Evolutionary conservation across 2,329 filamentous ascomycete genomes (phyloP).

Genomic region (Westerdykella aurantiaca): DNA sequence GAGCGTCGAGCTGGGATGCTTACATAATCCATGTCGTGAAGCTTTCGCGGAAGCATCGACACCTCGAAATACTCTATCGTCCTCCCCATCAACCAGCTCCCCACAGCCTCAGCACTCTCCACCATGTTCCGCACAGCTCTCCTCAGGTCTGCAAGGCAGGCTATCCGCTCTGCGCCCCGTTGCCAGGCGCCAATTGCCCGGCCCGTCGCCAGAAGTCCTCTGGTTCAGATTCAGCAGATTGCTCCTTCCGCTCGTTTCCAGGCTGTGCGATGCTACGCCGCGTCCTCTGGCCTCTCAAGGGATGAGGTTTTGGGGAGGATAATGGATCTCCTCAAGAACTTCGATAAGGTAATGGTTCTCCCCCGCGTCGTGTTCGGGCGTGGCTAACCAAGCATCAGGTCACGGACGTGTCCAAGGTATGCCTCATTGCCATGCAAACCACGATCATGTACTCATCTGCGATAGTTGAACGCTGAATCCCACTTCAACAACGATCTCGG

Average conservation of each 20-base stretch:
- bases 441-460: conserved; percentile 16
- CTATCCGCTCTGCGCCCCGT: conserved; percentile 39
- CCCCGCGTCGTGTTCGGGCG: conserved; percentile 6
- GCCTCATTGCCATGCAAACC: conserved; percentile 3
- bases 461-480: conserved; percentile 71
- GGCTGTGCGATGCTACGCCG: conserved; percentile 79
- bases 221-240: conserved; percentile 57
- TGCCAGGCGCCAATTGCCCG: conserved; percentile 50
- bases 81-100: conserved; percentile 10
- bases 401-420: conserved; percentile 54
- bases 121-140: conserved; percentile 87
- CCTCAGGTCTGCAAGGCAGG: conserved; percentile 65
- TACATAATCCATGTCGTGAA: background rate
- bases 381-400: conserved; percentile 50
- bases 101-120: conserved; percentile 19
- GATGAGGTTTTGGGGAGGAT: conserved; percentile 87
- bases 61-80: no score
- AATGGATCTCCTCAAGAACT: conserved; percentile 86
- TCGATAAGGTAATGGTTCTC: conserved; percentile 73
- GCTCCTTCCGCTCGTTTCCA: conserved; percentile 60
- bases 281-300: conserved; percentile 69
- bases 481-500: conserved; percentile 98
- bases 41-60: conserved; percentile 4
- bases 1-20: no score
- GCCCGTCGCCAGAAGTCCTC: conserved; percentile 55